Percentiles rank a stretch among this genome's conserved stretches.
phyloP scores from a whole-genome alignment of 768 basidiomycete species.

The Phlebiopsis gigantea region DNA sequence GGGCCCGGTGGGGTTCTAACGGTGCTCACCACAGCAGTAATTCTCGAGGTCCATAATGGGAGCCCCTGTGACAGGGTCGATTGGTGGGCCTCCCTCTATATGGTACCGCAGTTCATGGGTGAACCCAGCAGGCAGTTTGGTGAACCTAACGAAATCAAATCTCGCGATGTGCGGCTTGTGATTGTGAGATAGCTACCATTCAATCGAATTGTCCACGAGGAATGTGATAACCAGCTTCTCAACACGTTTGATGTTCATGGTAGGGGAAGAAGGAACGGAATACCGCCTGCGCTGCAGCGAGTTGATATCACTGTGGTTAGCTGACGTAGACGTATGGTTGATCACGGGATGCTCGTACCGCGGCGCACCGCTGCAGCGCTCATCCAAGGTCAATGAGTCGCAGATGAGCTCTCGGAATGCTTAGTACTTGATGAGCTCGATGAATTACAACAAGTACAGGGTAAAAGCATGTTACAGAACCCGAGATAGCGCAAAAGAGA shows the following conservation, averaged over 20 bases:
- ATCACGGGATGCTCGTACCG: no score
- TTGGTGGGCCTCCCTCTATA: constrained; percentile 42
- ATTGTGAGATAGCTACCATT: constrained; percentile 48
- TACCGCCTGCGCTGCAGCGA: no score
- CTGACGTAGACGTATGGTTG: no score
- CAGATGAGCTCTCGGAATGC: no score
- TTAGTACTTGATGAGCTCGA: constrained; percentile 5
- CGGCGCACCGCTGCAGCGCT: no score
- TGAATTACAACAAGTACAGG: constrained; percentile 9
- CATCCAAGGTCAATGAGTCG: no score
- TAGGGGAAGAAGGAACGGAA: not conserved
- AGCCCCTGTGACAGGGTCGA: constrained; percentile 42
- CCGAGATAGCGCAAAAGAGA: not conserved
- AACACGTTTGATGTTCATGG: constrained; percentile 22
- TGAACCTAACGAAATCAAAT: constrained; percentile 49
- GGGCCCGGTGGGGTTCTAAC: not conserved
- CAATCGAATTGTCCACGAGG: constrained; percentile 72
- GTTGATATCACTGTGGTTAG: no score
- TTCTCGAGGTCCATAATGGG: constrained; percentile 69
- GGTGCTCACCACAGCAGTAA: constrained; percentile 57
- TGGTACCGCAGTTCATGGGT: constrained; percentile 66
- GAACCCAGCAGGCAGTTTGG: constrained; percentile 74
- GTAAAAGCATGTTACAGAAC: not conserved
- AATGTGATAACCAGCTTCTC: constrained; percentile 50
- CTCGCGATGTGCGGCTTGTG: not conserved